Base-by-base conservation (phyloP, 2,329 filamentous ascomycete genomes). In the Exophiala aquamarina region DNA sequence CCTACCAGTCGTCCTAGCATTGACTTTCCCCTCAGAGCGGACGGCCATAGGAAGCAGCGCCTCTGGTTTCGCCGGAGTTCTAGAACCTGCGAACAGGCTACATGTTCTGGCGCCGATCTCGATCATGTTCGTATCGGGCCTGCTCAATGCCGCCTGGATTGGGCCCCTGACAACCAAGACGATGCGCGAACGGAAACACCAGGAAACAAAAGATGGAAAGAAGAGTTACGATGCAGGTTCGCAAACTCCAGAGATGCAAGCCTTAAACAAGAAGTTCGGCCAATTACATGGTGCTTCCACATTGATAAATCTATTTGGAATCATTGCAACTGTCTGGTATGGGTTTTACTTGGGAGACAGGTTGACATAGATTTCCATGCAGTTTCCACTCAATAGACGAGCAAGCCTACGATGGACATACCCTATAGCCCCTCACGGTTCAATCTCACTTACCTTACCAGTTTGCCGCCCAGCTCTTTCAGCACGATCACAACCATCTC, bases 201-300 rank as follows among this genome's bases (percentile, higher is more conserved):
- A 95, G 75, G 91, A 92, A 75, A 89, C 86, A 52, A 83, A 85
- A 60, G 92, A 96, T 64, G 89, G 89, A 44, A 96, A 95, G 77
- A 87, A 86, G 65, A 88, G 84, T 67, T 87, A 86, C 61, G 89
- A 95, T 55, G 72, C 80, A 42, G 78, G 83, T 1, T 87, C 89
- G 31, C 88, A 95, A 61, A 93, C 87, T 4, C 76, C 84, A 58
- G 88, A 92, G 71, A 96, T 97, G 91, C 68, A 81, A 58, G 76
- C 75, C 7, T 68, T 95, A 59, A 95, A 92, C 74, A 87, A 83
- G 70, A 76, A 75, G 54, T 97, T 97, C 66, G 82, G 80, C 13
- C 79, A 79, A 52, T 68, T 95, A 47, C 93, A 98, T 67, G 89
- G 91, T 4, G 70, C 87, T 38, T 95, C 89, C 6, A 87, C 87